Evolutionary conservation across 208 protist species (phyloP), one percentile per base, ranked within the genome.

Genomic region (Trypanosoma brucei): DNA sequence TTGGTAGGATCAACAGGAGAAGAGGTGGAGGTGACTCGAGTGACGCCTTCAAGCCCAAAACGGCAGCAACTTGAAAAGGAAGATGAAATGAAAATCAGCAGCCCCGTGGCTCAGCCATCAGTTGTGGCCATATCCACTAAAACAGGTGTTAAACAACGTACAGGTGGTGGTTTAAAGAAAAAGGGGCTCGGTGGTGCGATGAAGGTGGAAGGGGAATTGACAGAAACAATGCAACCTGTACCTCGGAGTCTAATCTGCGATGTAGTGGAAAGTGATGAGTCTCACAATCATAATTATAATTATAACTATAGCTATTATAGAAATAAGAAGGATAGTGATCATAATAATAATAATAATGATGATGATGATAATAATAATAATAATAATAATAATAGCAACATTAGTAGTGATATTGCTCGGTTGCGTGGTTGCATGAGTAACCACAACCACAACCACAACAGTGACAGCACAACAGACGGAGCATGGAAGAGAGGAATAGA

Each of bases 211-310:
- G 76, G 66, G n/a, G 58, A 30, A 48, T 66, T 89, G 38, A 75
- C 75, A 14, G 82, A 86, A 66, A 75, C 71, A 34, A 79, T 67
- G 34, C 62, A 77, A 49, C 75, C 79, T 9, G 83, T 93, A 54
- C 75, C 83, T 1, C 59, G 70, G 8, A 69, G 72, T 9, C 69
- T 88, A 39, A 68, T 93, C n/a, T 80, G 83, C 63, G 81, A 91
- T 59, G 61, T 60, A 30, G 39, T n/a, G 3, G 11, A 44, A 7
- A 31, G 45, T 9, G 42, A 6, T 22, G 36, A 65, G 48, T 22
- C 22, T 3, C 6, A 40, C 33, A 30, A 37, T 3, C 3, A 11
- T 40, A 44, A 37, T 49, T 22, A 3, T 39, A 37, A n/a, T 42
- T 33, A 11, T 48, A 33, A 4, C n/a, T 37, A 40, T 13, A 11